These are phyloP conservation scores for Zancudomyces culisetae DNA, from an alignment of 371 early-diverging fungal species.

Conservation along the genomic window DNA sequence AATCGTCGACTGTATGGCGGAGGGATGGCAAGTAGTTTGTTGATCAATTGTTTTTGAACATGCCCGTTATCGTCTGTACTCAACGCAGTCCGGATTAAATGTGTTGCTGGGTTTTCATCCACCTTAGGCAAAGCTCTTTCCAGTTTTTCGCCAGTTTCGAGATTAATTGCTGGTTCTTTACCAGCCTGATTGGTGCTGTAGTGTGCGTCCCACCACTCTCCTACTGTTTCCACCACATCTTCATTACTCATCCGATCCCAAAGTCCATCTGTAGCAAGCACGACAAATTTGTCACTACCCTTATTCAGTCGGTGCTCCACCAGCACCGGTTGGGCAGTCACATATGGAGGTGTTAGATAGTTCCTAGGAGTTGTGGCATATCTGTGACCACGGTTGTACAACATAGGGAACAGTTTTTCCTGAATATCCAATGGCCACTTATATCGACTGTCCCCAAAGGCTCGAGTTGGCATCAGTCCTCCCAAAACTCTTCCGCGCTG, in stretches of 20 bases:
- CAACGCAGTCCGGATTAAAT: conserved; percentile 61
- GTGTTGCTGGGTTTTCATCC: conserved; percentile 68
- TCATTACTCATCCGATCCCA: conserved; percentile 70
- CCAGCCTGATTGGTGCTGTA: background rate
- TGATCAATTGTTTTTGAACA: conserved; percentile 17
- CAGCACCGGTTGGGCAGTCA: conserved; percentile 75
- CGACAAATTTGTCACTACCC: conserved; percentile 52
- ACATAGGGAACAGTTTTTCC: conserved; percentile 30
- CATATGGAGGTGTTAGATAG: conserved; percentile 77
- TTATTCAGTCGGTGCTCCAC: conserved; percentile 37
- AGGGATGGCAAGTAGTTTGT: conserved; percentile 32
- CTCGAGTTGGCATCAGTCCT: conserved; percentile 51
- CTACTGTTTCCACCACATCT: conserved; percentile 41
- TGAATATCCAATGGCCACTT: conserved; percentile 53
- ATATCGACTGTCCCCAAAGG: conserved; percentile 65
- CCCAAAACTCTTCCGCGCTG: conserved; percentile 50
- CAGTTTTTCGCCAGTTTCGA: conserved; percentile 4
- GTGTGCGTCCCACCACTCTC: conserved; percentile 25
- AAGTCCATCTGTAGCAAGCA: conserved; percentile 85
- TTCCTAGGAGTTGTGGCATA: conserved; percentile 35
- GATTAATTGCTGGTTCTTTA: background rate
- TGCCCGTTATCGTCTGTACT: conserved; percentile 23
- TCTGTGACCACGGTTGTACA: conserved; percentile 13
- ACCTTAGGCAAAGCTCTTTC: conserved; percentile 1
- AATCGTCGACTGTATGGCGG: conserved; percentile 43